Conservation (phyloP, 2,329 filamentous ascomycete species). For the Tympanopsis confertula region DNA sequence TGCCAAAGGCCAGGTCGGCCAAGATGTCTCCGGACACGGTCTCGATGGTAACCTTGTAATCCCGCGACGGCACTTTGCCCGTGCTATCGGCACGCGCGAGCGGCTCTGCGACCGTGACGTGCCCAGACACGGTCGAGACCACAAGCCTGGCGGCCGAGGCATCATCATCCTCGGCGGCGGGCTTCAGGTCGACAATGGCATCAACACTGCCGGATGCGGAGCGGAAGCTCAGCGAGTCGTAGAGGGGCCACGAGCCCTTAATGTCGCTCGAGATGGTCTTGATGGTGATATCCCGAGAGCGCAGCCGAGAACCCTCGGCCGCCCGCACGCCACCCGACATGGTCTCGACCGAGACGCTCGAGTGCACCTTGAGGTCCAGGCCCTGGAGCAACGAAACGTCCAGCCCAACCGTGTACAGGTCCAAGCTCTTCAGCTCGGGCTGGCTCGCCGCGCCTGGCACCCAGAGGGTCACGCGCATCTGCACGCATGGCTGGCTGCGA, state of each 20-base stretch:
- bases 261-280: conserved; percentile 30
- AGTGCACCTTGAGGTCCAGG: conserved; percentile 14
- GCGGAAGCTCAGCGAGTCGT: conserved; percentile 31
- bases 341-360: conserved; percentile 25
- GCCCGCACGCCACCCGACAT: conserved; percentile 16
- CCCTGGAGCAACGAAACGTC: conserved; percentile 25
- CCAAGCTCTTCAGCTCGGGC: conserved; percentile 19
- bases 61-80: conserved; percentile 25
- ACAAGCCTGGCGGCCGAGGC: conserved; percentile 26
- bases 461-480: conserved; percentile 33
- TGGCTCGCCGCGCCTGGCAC: conserved; percentile 25
- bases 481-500: conserved; percentile 27
- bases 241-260: conserved; percentile 35
- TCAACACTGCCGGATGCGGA: conserved; percentile 30
- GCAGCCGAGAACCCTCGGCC: conserved; percentile 20
- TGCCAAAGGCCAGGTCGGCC: conserved; percentile 26
- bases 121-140: conserved; percentile 29
- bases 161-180: conserved; percentile 14
- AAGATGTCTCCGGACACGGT: conserved; percentile 31
- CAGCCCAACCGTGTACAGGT: conserved; percentile 26
- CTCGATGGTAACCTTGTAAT: conserved; percentile 31
- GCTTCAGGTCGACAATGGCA: conserved; percentile 26
- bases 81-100: conserved; percentile 8
- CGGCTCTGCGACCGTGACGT: conserved; percentile 26
- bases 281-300: conserved; percentile 27